Evolutionary conservation across 208 protist genomes (phyloP).

Genomic region (Acanthamoeba royreba): DNA sequence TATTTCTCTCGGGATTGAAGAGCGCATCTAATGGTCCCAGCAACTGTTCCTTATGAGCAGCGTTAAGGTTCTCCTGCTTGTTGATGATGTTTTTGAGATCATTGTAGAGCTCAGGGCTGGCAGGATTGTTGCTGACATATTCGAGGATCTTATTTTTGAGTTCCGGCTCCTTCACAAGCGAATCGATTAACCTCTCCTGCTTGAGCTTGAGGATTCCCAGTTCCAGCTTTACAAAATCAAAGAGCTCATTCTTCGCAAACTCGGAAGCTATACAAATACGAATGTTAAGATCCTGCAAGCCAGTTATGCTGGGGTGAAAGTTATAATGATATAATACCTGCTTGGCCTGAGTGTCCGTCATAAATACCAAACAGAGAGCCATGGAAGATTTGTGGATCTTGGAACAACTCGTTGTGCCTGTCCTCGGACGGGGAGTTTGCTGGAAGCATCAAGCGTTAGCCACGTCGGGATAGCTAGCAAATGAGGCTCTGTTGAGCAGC

Average conservation of each 20-base stretch:
- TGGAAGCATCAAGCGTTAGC: neutral
- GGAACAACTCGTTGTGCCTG: neutral
- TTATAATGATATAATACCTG: neutral
- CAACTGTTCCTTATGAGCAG: neutral
- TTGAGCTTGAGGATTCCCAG: neutral
- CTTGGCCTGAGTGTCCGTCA: neutral
- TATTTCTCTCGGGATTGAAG: neutral
- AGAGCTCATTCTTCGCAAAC: neutral
- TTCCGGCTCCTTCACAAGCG: neutral
- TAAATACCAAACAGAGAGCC: neutral
- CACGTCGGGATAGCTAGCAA: no score
- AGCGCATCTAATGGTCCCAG: neutral
- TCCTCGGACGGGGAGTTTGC: neutral
- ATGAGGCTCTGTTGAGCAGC: no score
- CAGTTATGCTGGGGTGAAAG: neutral
- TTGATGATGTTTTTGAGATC: neutral
- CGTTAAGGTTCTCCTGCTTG: neutral
- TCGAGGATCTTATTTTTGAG: neutral
- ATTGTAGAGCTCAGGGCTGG: neutral
- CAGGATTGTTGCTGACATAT: neutral
- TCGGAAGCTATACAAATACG: neutral
- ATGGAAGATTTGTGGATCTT: neutral
- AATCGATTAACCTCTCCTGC: neutral
- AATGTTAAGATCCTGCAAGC: neutral
- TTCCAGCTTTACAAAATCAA: neutral